phyloP scores from a whole-genome alignment of 257 asterid genomes.

The Lycium ferocissimum region DNA sequence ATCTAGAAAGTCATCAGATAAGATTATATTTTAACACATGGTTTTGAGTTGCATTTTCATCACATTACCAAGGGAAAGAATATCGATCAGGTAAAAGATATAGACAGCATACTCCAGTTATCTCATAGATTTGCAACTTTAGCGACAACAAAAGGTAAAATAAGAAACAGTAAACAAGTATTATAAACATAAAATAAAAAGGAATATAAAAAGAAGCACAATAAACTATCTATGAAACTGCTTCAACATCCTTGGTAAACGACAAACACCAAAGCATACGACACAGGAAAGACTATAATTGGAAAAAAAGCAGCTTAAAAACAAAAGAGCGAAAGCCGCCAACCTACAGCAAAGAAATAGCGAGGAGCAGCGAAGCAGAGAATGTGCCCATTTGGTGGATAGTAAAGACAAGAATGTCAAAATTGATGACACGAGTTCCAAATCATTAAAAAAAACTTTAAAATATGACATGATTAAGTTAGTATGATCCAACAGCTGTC shows the following conservation, averaged over 20 bases:
- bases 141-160: background rate
- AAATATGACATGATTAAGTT: background rate
- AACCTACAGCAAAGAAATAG: constrained; percentile 6
- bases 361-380: background rate
- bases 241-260: background rate
- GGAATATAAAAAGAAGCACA: constrained; percentile 15
- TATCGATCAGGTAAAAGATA: background rate
- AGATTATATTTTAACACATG: background rate
- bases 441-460: background rate
- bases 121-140: constrained; percentile 2
- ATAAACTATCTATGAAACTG: background rate
- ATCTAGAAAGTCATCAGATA: background rate
- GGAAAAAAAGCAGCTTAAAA: constrained; percentile 19
- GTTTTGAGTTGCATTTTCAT: background rate
- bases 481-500: background rate
- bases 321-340: constrained; percentile 17
- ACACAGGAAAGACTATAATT: background rate
- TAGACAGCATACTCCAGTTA: background rate
- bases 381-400: background rate
- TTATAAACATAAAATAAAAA: constrained; percentile 14
- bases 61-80: constrained; percentile 4
- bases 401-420: background rate
- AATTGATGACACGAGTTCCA: background rate
- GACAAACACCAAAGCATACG: background rate
- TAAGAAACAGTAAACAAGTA: background rate